These are phyloP conservation scores for Coelastrella sp. DNA, from an alignment of 139 green algal genomes.

Conservation along the genomic window DNA sequence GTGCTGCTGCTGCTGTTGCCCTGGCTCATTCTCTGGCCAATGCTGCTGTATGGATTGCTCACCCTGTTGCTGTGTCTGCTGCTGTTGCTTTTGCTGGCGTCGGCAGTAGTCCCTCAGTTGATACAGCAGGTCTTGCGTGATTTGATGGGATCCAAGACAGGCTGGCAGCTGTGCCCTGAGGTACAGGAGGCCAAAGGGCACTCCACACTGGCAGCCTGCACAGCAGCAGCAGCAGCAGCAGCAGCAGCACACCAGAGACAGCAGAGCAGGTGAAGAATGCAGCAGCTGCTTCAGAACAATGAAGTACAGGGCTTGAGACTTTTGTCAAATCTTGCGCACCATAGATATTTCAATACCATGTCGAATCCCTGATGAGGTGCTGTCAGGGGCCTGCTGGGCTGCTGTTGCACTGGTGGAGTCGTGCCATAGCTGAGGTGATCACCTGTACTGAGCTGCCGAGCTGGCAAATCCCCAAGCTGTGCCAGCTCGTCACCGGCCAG, in stretches of 20 bases:
- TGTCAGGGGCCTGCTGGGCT: background rate
- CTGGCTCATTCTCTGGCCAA: background rate
- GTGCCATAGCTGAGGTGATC: background rate
- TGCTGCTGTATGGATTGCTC: background rate
- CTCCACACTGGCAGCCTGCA: background rate
- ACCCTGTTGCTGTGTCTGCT: background rate
- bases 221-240: background rate
- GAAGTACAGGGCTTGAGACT: too few species aligned
- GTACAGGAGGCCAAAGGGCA: constrained; percentile 39
- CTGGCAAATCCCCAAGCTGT: constrained; percentile 24
- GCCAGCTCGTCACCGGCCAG: constrained; percentile 16
- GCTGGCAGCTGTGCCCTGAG: constrained; percentile 26
- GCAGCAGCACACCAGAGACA: background rate
- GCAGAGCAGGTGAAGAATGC: background rate
- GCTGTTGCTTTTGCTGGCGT: background rate
- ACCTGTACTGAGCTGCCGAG: background rate
- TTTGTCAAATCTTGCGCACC: too few species aligned
- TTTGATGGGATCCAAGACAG: background rate
- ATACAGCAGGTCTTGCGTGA: constrained; percentile 7
- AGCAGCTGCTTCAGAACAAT: too few species aligned
- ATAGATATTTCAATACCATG: too few species aligned
- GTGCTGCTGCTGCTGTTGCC: constrained; percentile 15
- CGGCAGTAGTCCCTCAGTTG: background rate
- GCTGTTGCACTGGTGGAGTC: background rate
- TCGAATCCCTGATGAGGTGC: background rate